phyloP scores from a whole-genome alignment of 805 yeast genomes.

The Tetrapisispora pingtungensis region DNA sequence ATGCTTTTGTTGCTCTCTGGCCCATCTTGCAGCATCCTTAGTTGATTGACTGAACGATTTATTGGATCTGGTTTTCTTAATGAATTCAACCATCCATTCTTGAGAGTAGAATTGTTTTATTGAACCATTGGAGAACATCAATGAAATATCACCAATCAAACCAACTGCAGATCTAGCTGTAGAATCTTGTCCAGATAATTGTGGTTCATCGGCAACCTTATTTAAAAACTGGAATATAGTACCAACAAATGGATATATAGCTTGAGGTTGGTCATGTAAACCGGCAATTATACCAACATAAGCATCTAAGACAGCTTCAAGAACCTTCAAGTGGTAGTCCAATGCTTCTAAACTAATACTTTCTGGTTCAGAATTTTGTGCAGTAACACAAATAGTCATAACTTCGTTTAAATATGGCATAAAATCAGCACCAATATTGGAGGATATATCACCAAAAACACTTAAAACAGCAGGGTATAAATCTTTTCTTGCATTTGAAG shows the following conservation, averaged over 20 bases:
- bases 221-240: slow-evolving; percentile 64
- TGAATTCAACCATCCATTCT: slow-evolving; percentile 71
- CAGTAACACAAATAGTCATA: slow-evolving; percentile 63
- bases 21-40: slow-evolving; percentile 94
- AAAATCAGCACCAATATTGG: slow-evolving; percentile 72
- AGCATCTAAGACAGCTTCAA: slow-evolving; percentile 88
- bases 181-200: slow-evolving; percentile 52
- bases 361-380: slow-evolving; percentile 52
- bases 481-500: slow-evolving; percentile 61
- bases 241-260: slow-evolving; percentile 53
- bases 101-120: slow-evolving; percentile 55
- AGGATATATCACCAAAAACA: slow-evolving; percentile 92
- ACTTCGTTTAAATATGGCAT: slow-evolving; percentile 69
- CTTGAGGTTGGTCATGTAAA: slow-evolving; percentile 56
- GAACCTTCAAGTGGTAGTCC: slow-evolving; percentile 62
- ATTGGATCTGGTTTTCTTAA: slow-evolving; percentile 62
- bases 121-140: slow-evolving; percentile 73
- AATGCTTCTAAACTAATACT: slow-evolving; percentile 63
- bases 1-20: slow-evolving; percentile 55
- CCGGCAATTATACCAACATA: slow-evolving; percentile 95
- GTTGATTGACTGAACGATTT: slow-evolving; percentile 54
- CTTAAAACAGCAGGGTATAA: slow-evolving; percentile 81
- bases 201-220: slow-evolving; percentile 47
- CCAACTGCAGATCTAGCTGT: slow-evolving; percentile 82
- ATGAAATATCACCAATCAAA: slow-evolving; percentile 82